phyloP scores from a whole-genome alignment of 108 stramenopile genomes.

The Cyclotella distinguenda region DNA sequence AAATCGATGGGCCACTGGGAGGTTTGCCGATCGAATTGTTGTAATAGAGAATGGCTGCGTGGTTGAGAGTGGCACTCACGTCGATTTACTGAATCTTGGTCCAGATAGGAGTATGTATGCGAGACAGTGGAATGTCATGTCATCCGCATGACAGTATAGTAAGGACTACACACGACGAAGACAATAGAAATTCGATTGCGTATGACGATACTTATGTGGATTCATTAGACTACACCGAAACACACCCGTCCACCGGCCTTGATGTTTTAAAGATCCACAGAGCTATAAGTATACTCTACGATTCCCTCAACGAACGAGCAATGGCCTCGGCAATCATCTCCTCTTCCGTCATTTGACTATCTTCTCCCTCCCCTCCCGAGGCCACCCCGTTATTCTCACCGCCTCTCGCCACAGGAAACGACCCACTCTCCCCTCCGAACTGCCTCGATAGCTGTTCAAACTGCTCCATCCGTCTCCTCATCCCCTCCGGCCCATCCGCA shows the following conservation, averaged over 20 bases:
- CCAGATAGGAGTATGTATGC: conserved; percentile 84
- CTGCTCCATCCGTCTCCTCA: conserved; percentile 46
- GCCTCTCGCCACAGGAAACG: conserved; percentile 9
- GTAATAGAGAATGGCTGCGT: conserved; percentile 76
- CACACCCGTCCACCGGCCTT: too few species aligned
- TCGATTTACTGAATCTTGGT: conserved; percentile 73
- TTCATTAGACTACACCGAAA: too few species aligned
- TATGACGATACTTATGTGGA: too few species aligned
- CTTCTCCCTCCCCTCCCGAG: neutral
- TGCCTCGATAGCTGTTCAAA: conserved; percentile 19
- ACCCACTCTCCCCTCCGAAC: conserved; percentile 26
- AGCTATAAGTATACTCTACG: conserved; percentile 22
- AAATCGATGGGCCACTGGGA: conserved; percentile 79
- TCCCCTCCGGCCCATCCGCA: conserved; percentile 19
- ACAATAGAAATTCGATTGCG: too few species aligned
- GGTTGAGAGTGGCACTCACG: conserved; percentile 83
- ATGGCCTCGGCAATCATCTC: conserved; percentile 93
- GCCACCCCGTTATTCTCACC: neutral
- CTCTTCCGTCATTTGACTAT: conserved; percentile 78
- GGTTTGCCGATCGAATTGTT: conserved; percentile 78
- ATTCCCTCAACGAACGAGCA: conserved; percentile 77
- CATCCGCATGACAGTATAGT: conserved; percentile 39
- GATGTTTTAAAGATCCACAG: too few species aligned
- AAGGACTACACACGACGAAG: too few species aligned
- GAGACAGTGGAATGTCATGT: conserved; percentile 82